Conservation (phyloP, 306 rosid genomes). For the Sphenostylis stenocarpa region DNA sequence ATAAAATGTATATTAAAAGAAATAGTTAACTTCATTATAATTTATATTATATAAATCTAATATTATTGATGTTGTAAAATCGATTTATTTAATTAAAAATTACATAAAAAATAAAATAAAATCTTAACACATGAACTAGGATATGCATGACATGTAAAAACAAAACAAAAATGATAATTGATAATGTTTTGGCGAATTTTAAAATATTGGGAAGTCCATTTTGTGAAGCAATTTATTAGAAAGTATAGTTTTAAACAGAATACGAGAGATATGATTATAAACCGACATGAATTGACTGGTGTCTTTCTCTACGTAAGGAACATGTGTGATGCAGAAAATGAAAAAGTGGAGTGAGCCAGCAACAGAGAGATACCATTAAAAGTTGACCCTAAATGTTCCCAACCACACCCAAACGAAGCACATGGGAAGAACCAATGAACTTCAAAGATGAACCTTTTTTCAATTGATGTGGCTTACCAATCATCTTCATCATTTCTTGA, state of each 20-base stretch:
- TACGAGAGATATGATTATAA: neutral
- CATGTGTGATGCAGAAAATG: slow-evolving; percentile 11
- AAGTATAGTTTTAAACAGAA: neutral
- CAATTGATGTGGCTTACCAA: slow-evolving; percentile 12
- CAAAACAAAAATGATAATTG: no score
- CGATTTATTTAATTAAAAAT: no score
- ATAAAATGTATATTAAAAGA: neutral
- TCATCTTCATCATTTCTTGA: no score
- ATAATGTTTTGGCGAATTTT: neutral
- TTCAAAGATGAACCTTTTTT: neutral
- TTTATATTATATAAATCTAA: no score
- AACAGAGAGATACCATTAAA: neutral
- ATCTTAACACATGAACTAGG: no score
- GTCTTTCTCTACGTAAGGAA: neutral
- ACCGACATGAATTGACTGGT: slow-evolving; percentile 41
- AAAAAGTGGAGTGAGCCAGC: slow-evolving; percentile 15
- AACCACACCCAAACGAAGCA: slow-evolving; percentile 35
- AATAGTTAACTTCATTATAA: no score
- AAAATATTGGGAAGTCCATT: neutral
- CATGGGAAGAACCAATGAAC: slow-evolving; percentile 40
- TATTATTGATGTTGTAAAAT: no score
- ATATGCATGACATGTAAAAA: no score
- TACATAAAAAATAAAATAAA: no score
- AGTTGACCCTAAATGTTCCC: slow-evolving; percentile 54
- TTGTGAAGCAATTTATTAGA: neutral